These are phyloP conservation scores for Trichophyton benhamiae DNA, from an alignment of 2,329 filamentous ascomycete species.

Conservation along the genomic window DNA sequence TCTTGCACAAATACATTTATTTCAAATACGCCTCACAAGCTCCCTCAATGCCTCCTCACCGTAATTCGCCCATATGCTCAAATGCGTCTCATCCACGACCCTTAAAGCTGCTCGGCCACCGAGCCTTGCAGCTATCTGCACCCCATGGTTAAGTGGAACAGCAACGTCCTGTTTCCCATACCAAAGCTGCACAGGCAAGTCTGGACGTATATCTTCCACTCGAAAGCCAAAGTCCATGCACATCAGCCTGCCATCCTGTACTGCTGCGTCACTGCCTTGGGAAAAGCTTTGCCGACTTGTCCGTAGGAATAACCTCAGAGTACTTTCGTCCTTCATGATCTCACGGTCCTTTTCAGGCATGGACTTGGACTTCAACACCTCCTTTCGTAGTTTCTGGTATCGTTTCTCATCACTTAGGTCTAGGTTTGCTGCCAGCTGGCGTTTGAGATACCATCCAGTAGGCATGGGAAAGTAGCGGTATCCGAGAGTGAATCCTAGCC, in stretches of 20 bases:
- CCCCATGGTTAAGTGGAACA: conserved; percentile 25
- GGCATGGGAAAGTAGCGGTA: conserved; percentile 19
- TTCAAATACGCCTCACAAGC: background rate
- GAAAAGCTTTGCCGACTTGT: conserved; percentile 18
- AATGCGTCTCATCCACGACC: conserved; percentile 26
- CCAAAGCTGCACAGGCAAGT: conserved; percentile 28
- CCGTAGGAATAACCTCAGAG: conserved; percentile 16
- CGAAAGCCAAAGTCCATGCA: conserved; percentile 23
- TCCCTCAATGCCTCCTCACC: background rate
- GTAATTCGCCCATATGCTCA: conserved; percentile 1
- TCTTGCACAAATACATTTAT: background rate
- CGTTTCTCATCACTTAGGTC: conserved; percentile 26
- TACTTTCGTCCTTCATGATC: conserved; percentile 16
- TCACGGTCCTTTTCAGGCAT: conserved; percentile 18
- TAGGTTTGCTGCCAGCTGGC: conserved; percentile 18
- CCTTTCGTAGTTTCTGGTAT: conserved; percentile 15
- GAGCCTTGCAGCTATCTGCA: conserved; percentile 21
- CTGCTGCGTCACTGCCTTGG: conserved; percentile 22
- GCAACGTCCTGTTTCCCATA: conserved; percentile 24
- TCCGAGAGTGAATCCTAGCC: conserved; percentile 22
- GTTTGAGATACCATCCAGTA: conserved; percentile 19
- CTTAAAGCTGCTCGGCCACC: conserved; percentile 21
- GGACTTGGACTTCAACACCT: background rate
- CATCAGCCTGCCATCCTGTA: conserved; percentile 22
- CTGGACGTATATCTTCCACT: conserved; percentile 25